Evolutionary conservation across 176 grass and related monocot species (phyloP).

Genomic region (Oryza nivara): DNA sequence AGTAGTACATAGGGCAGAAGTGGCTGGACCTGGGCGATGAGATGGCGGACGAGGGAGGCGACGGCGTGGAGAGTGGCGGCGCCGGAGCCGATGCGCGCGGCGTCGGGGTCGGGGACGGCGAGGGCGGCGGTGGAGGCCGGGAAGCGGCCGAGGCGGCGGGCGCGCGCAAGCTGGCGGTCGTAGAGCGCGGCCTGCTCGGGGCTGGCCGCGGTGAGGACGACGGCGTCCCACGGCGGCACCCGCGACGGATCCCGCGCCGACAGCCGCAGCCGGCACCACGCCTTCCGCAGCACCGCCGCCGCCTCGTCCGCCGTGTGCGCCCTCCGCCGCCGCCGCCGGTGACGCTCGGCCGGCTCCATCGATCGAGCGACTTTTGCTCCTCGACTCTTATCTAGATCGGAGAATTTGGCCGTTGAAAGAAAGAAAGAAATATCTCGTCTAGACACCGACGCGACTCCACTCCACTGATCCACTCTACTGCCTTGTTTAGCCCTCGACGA

Average conservation of each 20-base stretch:
- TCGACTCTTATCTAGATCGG: constrained; percentile 12
- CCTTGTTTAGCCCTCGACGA: background rate
- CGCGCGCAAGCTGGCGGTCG: constrained; percentile 69
- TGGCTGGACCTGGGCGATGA: constrained; percentile 49
- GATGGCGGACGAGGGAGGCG: constrained; percentile 55
- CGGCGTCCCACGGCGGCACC: constrained; percentile 79
- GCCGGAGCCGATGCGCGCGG: constrained; percentile 88
- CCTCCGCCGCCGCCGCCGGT: constrained; percentile 10
- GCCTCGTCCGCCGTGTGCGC: constrained; percentile 59
- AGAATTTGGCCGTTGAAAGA: background rate
- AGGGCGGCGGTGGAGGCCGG: constrained; percentile 64
- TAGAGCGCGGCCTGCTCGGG: constrained; percentile 84
- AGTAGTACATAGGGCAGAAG: background rate
- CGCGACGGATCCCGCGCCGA: constrained; percentile 75
- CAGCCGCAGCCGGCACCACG: constrained; percentile 78
- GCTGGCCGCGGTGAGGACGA: constrained; percentile 86
- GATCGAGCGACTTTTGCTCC: background rate
- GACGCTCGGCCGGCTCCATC: constrained; percentile 21
- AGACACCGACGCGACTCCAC: background rate
- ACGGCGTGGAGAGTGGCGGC: constrained; percentile 92
- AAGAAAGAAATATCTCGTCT: background rate
- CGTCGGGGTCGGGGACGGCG: constrained; percentile 84
- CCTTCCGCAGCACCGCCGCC: constrained; percentile 71
- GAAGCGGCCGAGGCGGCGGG: constrained; percentile 66
- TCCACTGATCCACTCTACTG: background rate